Conservation (phyloP, 805 yeast species). For the Danielia oregonensis region DNA sequence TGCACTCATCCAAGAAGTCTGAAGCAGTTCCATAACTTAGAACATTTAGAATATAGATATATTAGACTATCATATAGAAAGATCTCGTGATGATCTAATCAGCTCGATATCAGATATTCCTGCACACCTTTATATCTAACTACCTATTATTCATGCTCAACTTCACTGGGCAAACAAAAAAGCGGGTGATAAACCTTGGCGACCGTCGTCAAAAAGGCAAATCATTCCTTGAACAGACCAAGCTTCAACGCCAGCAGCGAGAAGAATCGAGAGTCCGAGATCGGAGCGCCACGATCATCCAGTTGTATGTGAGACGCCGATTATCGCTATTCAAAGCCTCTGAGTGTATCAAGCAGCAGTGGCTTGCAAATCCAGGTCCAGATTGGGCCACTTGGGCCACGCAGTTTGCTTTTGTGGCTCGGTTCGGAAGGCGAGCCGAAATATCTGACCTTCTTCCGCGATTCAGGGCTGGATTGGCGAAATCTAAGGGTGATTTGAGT, state of each 20-base stretch:
- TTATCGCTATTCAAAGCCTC: conserved; percentile 28
- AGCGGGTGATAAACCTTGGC: conserved; percentile 64
- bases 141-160: too few relatives aligned
- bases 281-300: conserved; percentile 49
- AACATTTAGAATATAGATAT: too few relatives aligned
- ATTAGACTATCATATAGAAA: too few relatives aligned
- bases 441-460: neutral
- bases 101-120: too few relatives aligned
- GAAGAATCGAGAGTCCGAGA: conserved; percentile 50
- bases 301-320: conserved; percentile 42
- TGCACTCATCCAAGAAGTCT: conserved; percentile 12
- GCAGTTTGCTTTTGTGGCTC: conserved; percentile 17
- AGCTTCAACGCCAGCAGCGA: conserved; percentile 61
- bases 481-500: neutral
- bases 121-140: too few relatives aligned
- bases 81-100: too few relatives aligned
- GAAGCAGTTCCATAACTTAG: too few relatives aligned
- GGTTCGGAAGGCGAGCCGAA: conserved; percentile 6
- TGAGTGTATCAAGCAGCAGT: conserved; percentile 11
- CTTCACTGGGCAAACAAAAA: conserved; percentile 65
- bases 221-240: conserved; percentile 58
- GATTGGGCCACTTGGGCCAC: conserved; percentile 20
- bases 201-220: conserved; percentile 31
- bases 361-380: conserved; percentile 10
- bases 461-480: conserved; percentile 1